Evolutionary conservation across 2,329 filamentous ascomycete genomes (phyloP).

Genomic region (Madurella mycetomatis): DNA sequence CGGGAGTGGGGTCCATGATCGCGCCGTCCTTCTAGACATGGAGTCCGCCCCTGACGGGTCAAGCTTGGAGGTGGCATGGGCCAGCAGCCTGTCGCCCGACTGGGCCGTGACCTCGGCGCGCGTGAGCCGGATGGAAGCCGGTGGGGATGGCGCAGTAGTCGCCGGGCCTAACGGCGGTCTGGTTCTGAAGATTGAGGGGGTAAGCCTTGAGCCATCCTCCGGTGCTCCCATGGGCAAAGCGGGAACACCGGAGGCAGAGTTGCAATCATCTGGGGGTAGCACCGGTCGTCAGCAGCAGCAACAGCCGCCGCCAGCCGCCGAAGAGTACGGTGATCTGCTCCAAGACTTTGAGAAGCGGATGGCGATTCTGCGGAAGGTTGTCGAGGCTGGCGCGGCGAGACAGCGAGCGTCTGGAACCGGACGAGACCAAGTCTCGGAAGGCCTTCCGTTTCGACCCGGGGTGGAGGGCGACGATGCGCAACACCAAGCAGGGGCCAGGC

Average conservation of each 20-base stretch:
- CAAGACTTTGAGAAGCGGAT: constrained; percentile 57
- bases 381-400: constrained; percentile 47
- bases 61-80: constrained; percentile 56
- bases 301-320: constrained; percentile 27
- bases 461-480: background rate
- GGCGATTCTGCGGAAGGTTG: constrained; percentile 49
- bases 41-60: constrained; percentile 36
- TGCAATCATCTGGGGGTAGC: constrained; percentile 28
- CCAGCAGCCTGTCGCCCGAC: constrained; percentile 66
- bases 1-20: constrained; percentile 29
- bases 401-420: constrained; percentile 23
- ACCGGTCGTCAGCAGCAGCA: constrained; percentile 31
- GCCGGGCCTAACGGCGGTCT: constrained; percentile 30
- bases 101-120: constrained; percentile 59
- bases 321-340: constrained; percentile 49
- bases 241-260: constrained; percentile 24
- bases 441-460: background rate
- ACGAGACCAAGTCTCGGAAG: background rate
- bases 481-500: background rate
- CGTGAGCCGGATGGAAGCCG: constrained; percentile 40
- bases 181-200: constrained; percentile 61
- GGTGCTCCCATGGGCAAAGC: constrained; percentile 7
- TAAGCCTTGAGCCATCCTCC: constrained; percentile 28
- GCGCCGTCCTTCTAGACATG: constrained; percentile 55
- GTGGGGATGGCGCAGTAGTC: constrained; percentile 29